Percentiles rank a stretch among this genome's conserved stretches.
phyloP scores from a whole-genome alignment of 202 grass and related monocot genomes.

The Dendrocalamus latiflorus region DNA sequence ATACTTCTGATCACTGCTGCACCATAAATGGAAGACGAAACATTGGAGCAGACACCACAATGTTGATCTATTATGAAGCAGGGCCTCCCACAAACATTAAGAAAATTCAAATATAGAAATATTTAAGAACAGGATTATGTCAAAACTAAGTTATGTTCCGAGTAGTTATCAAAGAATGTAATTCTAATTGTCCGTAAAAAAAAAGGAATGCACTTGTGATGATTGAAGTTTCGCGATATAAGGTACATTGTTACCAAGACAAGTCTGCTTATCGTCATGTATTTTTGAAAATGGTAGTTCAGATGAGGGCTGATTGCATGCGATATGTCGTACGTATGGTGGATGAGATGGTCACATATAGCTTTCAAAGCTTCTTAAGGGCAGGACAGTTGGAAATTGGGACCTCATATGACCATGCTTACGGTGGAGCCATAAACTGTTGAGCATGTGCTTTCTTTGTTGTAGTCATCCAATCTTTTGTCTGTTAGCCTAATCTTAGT shows the following conservation, averaged over 20 bases:
- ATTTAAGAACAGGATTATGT: not conserved
- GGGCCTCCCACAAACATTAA: not conserved
- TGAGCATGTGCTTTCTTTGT: constrained; percentile 20
- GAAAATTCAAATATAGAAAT: not conserved
- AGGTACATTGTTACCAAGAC: not conserved
- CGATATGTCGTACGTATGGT: constrained; percentile 1
- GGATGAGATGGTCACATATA: constrained; percentile 25
- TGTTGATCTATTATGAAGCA: constrained; percentile 1
- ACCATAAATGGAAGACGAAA: not conserved
- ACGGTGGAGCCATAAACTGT: constrained; percentile 11
- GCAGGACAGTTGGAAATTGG: constrained; percentile 8
- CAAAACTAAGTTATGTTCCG: not conserved
- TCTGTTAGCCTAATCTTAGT: constrained; percentile 14
- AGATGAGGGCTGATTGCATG: not conserved
- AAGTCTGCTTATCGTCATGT: not conserved
- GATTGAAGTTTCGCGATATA: not conserved
- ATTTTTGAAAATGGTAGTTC: not conserved
- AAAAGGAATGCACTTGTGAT: not conserved
- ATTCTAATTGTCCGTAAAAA: not conserved
- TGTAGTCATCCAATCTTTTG: not conserved
- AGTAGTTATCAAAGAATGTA: not conserved
- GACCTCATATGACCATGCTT: constrained; percentile 1
- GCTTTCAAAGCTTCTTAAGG: constrained; percentile 36
- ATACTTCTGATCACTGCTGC: not conserved
- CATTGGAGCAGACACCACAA: not conserved